Percentiles rank a stretch among this genome's conserved stretches.
These are phyloP conservation scores for Trypanosoma rangeli DNA, from an alignment of 208 protist genomes.

Conservation along the genomic window DNA sequence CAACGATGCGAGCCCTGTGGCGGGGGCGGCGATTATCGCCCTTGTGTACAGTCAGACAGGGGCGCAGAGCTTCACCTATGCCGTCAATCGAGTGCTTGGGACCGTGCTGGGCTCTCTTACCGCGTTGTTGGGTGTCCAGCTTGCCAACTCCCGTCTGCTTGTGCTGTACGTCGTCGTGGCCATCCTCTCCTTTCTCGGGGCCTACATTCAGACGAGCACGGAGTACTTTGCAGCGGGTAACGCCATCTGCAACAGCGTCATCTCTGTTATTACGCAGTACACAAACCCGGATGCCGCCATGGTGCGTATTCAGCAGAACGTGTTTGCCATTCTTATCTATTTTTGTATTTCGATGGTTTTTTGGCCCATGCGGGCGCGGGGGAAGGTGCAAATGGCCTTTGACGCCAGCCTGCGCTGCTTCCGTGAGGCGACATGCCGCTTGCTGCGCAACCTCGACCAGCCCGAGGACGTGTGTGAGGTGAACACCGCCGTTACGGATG, in stretches of 20 bases:
- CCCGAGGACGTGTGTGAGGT: slow-evolving; percentile 77
- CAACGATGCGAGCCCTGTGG: slow-evolving; percentile 71
- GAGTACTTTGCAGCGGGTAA: slow-evolving; percentile 87
- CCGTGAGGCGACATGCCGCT: slow-evolving; percentile 67
- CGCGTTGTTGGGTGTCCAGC: slow-evolving; percentile 68
- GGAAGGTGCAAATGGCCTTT: slow-evolving; percentile 82
- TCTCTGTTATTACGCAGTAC: slow-evolving; percentile 89
- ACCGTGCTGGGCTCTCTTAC: slow-evolving; percentile 81
- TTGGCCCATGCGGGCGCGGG: slow-evolving; percentile 83
- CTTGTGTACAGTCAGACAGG: slow-evolving; percentile 88
- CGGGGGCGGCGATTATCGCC: slow-evolving; percentile 85
- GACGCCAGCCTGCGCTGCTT: slow-evolving; percentile 81
- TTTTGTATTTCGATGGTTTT: slow-evolving; percentile 77
- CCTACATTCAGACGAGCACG: slow-evolving; percentile 82
- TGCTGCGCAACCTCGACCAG: slow-evolving; percentile 89
- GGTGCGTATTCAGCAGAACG: slow-evolving; percentile 90
- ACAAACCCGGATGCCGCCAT: slow-evolving; percentile 73
- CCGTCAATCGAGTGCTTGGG: slow-evolving; percentile 78
- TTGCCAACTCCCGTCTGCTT: slow-evolving; percentile 52
- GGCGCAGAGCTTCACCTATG: slow-evolving; percentile 90
- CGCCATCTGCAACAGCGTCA: slow-evolving; percentile 84
- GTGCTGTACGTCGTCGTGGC: slow-evolving; percentile 79
- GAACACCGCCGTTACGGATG: slow-evolving; percentile 50
- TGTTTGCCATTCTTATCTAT: slow-evolving; percentile 91
- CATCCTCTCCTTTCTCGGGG: slow-evolving; percentile 77